Evolutionary conservation across 1,284 basidiomycete genomes (phyloP), one percentile per base, ranked within the genome.

Genomic region (Phellinidium pouzarii): DNA sequence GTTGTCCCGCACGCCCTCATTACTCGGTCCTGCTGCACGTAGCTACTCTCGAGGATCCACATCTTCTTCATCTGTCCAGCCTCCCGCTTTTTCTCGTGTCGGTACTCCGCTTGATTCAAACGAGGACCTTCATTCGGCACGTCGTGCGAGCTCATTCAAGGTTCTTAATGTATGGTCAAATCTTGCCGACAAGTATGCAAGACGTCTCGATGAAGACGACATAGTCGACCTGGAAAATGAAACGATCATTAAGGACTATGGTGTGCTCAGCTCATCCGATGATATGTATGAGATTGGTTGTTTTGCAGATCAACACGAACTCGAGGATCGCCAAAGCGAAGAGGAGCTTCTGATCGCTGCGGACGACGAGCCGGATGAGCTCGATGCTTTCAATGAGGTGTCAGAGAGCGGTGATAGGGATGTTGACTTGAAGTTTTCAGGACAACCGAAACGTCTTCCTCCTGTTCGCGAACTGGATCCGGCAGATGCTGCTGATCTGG

Each of bases 161-260:
- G 69, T 89, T 34, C 66, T 79, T 27, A 74, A 78, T 58, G 68
- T 77, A 17, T 88, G 87, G 86, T 71, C 76, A 17, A 71, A 76
- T 38, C 74, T 89, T 9, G 84, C 76, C 2, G 78, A 81, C 42
- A 76, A 82, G 40, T 85, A 87, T 62, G 74, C 75, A 34, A 74
- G 77, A 47, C 71, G 73, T 37, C 67, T 87, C 25, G 84, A 87
- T 58, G 80, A 88, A 60, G 86, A 89, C 64, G 87, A 89, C 61
- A 82, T 88, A 46, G 72, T 89, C 31, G 82, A 89, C 62, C 66
- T 89, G 2, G 67, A 70, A 45, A 78, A 78, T 6, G 74, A 72
- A 19, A 64, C 75, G 51, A 70, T 89, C 37, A 67, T 85, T 50
- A 78, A 78, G 60, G 83, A 89, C 63, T 76, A 82, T 53, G 87